Evolutionary conservation across 176 grass and related monocot species (phyloP), one percentile per base, ranked within the genome.

Genomic region (Oryza meyeriana): DNA sequence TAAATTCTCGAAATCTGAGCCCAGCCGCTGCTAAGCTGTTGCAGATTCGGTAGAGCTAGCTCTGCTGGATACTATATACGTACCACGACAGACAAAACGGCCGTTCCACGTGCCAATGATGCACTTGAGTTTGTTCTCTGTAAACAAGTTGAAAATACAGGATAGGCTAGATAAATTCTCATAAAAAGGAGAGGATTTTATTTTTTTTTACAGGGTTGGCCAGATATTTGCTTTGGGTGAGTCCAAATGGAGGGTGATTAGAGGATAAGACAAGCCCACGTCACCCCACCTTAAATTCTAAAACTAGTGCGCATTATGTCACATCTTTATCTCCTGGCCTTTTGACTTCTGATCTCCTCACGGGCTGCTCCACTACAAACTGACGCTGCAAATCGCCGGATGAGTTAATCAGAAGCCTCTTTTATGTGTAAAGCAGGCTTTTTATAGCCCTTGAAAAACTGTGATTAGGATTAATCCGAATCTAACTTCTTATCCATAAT

Each of bases 281-380:
- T 86, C 88, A 86, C 17, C 29, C 32, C 52, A 44, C 76, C 41
- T 18, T 8, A 11, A 55, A 40, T 28, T 55, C 3, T 34, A 25
- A 81, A 27, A 11, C 24, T 10, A 89, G 72, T 85, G 83, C 88
- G 44, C 12, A 42, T 32, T 47, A 59, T 71, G 79, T 89, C 83
- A 78, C 57, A 27, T 30, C 72, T 82, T 85, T 89, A 75, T 81
- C 47, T 5, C 17, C 26, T 22, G 13, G 8, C 0, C 3, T 72
- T 52, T 64, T 31, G 29, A 79, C 44, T 32, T 74, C 59, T 50
- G 1, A 13, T 26, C 31, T 48, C 63, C 14, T 5, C 2, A 79
- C 47, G 34, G 80, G 10, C 69, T 67, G 81, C 75, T 61, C 59
- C 75, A 79, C 81, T 11, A n/a, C 30, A 3, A 0, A 36, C 24